Evolutionary conservation across 805 yeast species (phyloP).

Genomic region (Sungouiozyma intestinalis): DNA sequence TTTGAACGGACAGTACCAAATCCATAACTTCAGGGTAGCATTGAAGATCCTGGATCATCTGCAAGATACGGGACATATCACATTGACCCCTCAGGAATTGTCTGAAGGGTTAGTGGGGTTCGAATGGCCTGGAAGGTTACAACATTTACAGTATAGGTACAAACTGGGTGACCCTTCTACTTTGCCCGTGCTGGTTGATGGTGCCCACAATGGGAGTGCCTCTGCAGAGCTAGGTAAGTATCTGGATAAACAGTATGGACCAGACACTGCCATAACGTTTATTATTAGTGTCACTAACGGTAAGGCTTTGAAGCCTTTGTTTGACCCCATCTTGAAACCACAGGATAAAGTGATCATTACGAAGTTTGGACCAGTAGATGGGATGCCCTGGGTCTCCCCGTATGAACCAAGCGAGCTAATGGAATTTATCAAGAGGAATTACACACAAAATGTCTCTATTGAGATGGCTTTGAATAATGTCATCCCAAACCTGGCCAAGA

Average conservation of each 20-base stretch:
- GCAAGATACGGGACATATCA: slow-evolving; percentile 14
- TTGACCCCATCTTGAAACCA: slow-evolving; percentile 38
- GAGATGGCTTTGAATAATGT: slow-evolving; percentile 15
- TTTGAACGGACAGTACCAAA: slow-evolving; percentile 64
- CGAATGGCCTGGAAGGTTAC: slow-evolving; percentile 84
- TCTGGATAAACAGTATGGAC: slow-evolving; percentile 27
- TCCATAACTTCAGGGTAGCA: slow-evolving; percentile 59
- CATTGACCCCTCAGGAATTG: slow-evolving; percentile 31
- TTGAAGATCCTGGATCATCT: slow-evolving; percentile 39
- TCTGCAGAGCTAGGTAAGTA: slow-evolving; percentile 60
- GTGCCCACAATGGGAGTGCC: slow-evolving; percentile 87
- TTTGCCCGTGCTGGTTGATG: slow-evolving; percentile 51
- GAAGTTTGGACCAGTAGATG: slow-evolving; percentile 57
- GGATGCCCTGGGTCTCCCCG: slow-evolving; percentile 89
- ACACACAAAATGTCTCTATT: slow-evolving; percentile 21
- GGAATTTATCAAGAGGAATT: slow-evolving; percentile 16
- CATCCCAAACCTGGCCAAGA: slow-evolving; percentile 2
- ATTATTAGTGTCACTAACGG: slow-evolving; percentile 71
- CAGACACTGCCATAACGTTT: slow-evolving; percentile 33
- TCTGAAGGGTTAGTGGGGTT: slow-evolving; percentile 44
- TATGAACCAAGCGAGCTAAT: slow-evolving; percentile 25
- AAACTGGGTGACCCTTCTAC: slow-evolving; percentile 6
- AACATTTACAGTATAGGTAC: slow-evolving; percentile 32
- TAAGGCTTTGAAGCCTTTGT: slow-evolving; percentile 44
- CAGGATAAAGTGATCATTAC: slow-evolving; percentile 54